phyloP scores from a whole-genome alignment of 257 asterid species.

The Solanum bulbocastanum region DNA sequence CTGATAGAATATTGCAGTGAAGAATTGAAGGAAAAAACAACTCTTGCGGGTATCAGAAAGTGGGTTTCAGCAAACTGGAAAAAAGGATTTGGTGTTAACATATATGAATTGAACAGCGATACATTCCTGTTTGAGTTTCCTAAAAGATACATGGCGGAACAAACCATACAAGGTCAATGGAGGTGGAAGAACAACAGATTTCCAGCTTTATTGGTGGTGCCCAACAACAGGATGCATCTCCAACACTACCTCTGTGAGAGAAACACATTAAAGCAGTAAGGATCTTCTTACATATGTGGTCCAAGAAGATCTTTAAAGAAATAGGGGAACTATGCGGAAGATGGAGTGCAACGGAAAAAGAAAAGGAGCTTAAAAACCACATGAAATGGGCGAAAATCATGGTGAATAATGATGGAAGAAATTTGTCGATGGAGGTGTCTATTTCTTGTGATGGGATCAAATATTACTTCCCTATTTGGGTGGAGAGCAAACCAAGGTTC shows the following conservation, averaged over 20 bases:
- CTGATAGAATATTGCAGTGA: not conserved
- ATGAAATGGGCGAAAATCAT: not conserved
- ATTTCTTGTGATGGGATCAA: not conserved
- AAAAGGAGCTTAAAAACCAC: no score
- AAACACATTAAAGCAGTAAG: not conserved
- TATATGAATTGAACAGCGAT: not conserved
- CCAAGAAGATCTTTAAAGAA: not conserved
- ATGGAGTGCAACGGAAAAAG: no score
- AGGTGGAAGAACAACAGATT: not conserved
- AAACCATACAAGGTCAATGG: not conserved
- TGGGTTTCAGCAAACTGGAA: not conserved
- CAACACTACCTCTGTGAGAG: not conserved
- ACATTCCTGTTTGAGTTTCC: not conserved
- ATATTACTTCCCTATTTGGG: not conserved
- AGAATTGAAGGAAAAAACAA: not conserved
- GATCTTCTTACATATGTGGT: not conserved
- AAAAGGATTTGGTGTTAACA: not conserved
- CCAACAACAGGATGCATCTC: not conserved
- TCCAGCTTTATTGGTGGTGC: not conserved
- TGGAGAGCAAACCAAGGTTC: not conserved
- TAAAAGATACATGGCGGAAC: not conserved
- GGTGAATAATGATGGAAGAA: not conserved
- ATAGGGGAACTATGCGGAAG: not conserved
- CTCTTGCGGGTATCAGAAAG: not conserved
- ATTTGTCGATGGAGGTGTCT: not conserved